These are phyloP conservation scores for Phycomyces blakesleeanus DNA, from an alignment of 192 early-diverging fungal genomes.

Conservation along the genomic window DNA sequence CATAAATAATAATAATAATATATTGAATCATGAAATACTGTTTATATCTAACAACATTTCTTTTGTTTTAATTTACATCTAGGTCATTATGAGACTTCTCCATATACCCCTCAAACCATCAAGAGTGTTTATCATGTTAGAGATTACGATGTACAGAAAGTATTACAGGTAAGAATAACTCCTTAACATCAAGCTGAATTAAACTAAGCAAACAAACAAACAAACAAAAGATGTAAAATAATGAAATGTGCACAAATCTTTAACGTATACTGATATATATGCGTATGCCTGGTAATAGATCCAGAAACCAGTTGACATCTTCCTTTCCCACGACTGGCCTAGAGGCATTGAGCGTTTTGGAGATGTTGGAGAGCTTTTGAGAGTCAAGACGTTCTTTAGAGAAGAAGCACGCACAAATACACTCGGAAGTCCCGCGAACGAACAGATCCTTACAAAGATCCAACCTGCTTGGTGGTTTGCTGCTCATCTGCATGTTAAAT, in stretches of 20 bases:
- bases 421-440: constrained; percentile 73
- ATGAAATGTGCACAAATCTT: no score
- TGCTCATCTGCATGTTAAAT: constrained; percentile 94
- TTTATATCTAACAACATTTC: no score
- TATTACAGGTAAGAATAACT: constrained; percentile 71
- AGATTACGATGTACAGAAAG: constrained; percentile 75
- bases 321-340: constrained; percentile 98
- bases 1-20: neutral
- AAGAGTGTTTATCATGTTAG: constrained; percentile 85
- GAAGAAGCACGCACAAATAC: constrained; percentile 66
- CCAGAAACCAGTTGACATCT: constrained; percentile 74
- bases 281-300: no score
- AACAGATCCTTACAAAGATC: constrained; percentile 68
- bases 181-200: no score
- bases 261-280: no score
- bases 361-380: constrained; percentile 55
- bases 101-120: constrained; percentile 62
- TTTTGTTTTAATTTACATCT: no score
- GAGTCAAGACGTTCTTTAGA: constrained; percentile 68
- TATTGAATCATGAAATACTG: no score
- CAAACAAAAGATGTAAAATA: no score
- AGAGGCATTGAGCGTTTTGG: constrained; percentile 79
- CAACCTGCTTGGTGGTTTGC: constrained; percentile 91
- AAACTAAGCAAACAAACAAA: no score
- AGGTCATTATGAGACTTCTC: constrained; percentile 75